Evolutionary conservation across 2,329 filamentous ascomycete genomes (phyloP).

Genomic region (Penicillium sp.): DNA sequence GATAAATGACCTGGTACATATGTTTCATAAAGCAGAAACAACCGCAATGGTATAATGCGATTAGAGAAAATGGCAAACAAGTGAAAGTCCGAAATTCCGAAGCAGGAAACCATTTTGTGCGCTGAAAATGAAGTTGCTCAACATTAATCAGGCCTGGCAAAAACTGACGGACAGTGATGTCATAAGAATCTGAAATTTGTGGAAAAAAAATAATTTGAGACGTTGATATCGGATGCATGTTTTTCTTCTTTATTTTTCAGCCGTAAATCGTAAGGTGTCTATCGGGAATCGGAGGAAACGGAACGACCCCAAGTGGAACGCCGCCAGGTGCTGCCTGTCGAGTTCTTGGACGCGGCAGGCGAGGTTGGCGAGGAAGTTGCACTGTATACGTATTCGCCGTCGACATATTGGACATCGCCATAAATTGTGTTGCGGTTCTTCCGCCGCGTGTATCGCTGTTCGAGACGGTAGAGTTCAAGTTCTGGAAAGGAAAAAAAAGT

Average conservation of each 20-base stretch:
- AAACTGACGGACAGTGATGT: neutral
- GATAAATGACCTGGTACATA: neutral
- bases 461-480: constrained; percentile 87
- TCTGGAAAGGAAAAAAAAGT: constrained; percentile 41
- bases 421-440: constrained; percentile 87
- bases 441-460: constrained; percentile 89
- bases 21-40: neutral
- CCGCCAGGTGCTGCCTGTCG: constrained; percentile 17
- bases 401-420: constrained; percentile 85
- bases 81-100: neutral
- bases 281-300: constrained; percentile 12
- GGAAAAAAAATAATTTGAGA: neutral
- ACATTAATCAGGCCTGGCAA: neutral
- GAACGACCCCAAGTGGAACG: constrained; percentile 13
- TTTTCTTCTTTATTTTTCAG: neutral
- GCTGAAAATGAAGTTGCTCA: neutral
- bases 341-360: constrained; percentile 37
- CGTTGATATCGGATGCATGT: neutral
- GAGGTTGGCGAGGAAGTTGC: constrained; percentile 34
- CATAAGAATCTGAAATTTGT: neutral
- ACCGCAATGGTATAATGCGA: neutral
- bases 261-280: constrained; percentile 12
- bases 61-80: neutral
- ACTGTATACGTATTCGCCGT: constrained; percentile 88
- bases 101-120: neutral